phyloP scores from a whole-genome alignment of 257 asterid genomes.

The Solanum chaucha region DNA sequence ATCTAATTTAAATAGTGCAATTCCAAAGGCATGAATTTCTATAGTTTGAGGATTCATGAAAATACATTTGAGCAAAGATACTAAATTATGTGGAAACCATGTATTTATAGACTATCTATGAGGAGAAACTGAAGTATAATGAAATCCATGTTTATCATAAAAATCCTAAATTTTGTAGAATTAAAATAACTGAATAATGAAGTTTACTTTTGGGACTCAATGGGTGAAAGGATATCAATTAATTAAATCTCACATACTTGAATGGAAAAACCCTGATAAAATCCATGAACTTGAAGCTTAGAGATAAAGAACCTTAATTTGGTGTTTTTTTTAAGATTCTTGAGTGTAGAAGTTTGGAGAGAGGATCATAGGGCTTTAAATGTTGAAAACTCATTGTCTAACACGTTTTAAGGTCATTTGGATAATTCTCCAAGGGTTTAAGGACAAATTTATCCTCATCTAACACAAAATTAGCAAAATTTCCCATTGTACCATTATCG shows the following conservation, averaged over 20 bases:
- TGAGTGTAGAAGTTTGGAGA: background rate
- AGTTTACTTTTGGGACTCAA: background rate
- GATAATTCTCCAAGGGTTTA: background rate
- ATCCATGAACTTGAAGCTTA: background rate
- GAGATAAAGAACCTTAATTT: too few relatives aligned
- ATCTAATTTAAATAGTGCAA: too few relatives aligned
- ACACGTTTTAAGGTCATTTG: background rate
- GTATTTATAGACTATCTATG: too few relatives aligned
- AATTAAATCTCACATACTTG: background rate
- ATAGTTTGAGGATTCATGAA: too few relatives aligned
- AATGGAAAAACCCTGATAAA: background rate
- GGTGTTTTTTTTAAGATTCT: too few relatives aligned
- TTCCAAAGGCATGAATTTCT: too few relatives aligned
- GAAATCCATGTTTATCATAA: too few relatives aligned
- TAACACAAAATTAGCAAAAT: background rate
- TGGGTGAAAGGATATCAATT: background rate
- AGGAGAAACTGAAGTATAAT: too few relatives aligned
- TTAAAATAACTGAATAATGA: background rate
- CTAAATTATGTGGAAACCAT: too few relatives aligned
- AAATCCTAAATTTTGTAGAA: too few relatives aligned
- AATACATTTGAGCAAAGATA: too few relatives aligned
- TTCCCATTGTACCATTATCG: background rate
- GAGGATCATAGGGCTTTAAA: too few relatives aligned
- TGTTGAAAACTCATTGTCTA: background rate
- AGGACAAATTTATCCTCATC: background rate